phyloP scores from a whole-genome alignment of 495 filamentous ascomycete species.

The Penicillium argentinense region DNA sequence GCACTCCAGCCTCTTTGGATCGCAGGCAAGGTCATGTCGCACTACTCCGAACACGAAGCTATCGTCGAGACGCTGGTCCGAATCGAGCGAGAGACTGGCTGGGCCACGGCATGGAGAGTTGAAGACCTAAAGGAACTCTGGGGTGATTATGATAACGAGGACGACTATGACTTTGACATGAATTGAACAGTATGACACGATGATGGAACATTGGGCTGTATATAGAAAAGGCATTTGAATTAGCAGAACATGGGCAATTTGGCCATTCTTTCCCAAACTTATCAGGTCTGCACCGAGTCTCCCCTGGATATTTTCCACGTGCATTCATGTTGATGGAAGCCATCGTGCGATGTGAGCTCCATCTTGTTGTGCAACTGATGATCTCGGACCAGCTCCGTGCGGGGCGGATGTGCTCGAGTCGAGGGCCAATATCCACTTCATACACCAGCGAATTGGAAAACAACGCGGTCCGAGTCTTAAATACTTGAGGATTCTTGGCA shows the following conservation, averaged over 20 bases:
- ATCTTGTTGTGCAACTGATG: no score
- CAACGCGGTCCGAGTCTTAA: not conserved
- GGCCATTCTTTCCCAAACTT: no score
- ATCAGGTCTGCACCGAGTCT: no score
- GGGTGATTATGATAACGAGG: slow-evolving; percentile 37
- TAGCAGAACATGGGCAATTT: no score
- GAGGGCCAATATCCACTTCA: slow-evolving; percentile 2
- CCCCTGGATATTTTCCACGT: no score
- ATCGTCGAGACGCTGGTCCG: slow-evolving; percentile 37
- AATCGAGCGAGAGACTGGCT: slow-evolving; percentile 45
- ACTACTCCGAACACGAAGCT: slow-evolving; percentile 42
- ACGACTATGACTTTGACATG: slow-evolving; percentile 28
- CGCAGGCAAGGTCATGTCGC: slow-evolving; percentile 45
- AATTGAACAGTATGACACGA: slow-evolving; percentile 6
- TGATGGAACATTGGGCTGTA: no score
- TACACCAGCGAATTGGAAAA: not conserved
- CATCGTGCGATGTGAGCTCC: no score
- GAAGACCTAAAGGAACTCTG: slow-evolving; percentile 44
- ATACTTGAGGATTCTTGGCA: not conserved
- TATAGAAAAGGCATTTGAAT: no score
- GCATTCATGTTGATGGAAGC: no score
- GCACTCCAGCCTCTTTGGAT: slow-evolving; percentile 49
- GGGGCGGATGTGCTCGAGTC: slow-evolving; percentile 10
- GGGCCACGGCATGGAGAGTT: slow-evolving; percentile 44
- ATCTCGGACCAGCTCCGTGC: slow-evolving; percentile 1